Evolutionary conservation across 1,284 basidiomycete genomes (phyloP).

Genomic region (Sparassis latifolia): DNA sequence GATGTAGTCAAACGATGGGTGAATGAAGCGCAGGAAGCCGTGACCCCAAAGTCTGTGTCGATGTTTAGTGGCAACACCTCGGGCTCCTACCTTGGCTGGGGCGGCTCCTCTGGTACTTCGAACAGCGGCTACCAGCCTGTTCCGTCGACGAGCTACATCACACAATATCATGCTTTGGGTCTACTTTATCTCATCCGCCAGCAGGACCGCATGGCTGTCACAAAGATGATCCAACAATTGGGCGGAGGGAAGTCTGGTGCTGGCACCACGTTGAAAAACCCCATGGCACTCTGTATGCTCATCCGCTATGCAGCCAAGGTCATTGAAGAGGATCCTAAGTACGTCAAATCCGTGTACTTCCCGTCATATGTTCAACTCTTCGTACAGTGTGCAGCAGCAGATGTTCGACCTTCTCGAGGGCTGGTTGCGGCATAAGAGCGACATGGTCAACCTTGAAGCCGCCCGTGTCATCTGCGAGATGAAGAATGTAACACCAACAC

Average conservation of each 20-base stretch:
- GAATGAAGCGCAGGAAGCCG: constrained; percentile 96
- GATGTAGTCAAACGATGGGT: constrained; percentile 98
- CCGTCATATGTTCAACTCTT: background rate
- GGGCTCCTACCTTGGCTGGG: constrained; percentile 68
- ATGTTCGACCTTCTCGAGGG: constrained; percentile 95
- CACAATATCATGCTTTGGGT: constrained; percentile 97
- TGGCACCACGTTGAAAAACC: constrained; percentile 83
- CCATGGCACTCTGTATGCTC: constrained; percentile 99
- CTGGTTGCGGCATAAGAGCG: constrained; percentile 97
- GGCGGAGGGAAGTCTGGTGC: constrained; percentile 84
- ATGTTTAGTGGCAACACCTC: constrained; percentile 54
- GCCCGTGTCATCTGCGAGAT: constrained; percentile 97
- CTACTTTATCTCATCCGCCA: constrained; percentile 93
- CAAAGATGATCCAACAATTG: constrained; percentile 98
- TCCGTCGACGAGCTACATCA: constrained; percentile 84
- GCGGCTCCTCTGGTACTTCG: constrained; percentile 41
- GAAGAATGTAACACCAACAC: constrained; percentile 72
- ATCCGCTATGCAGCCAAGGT: constrained; percentile 97
- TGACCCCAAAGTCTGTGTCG: constrained; percentile 81
- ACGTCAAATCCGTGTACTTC: constrained; percentile 19
- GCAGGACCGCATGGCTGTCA: constrained; percentile 97
- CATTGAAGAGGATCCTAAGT: constrained; percentile 98
- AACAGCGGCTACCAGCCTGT: constrained; percentile 71
- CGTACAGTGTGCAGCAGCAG: constrained; percentile 73
- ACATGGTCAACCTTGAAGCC: constrained; percentile 99